Evolutionary conservation across 2,329 filamentous ascomycete species (phyloP), one percentile per base, ranked within the genome.

Genomic region (Trichoderma arundinaceum): DNA sequence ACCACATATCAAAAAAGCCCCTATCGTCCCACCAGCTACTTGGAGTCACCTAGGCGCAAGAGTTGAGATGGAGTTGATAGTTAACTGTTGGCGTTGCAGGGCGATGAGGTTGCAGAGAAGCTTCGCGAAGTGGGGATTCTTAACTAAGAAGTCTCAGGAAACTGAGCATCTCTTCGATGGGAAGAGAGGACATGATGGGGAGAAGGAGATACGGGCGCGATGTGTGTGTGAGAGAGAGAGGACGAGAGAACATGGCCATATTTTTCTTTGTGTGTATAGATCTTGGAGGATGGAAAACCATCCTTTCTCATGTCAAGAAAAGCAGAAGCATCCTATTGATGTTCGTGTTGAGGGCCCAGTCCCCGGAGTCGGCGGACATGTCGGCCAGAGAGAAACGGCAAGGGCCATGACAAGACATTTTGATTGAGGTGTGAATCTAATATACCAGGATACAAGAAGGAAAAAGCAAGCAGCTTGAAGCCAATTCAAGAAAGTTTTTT

Each of bases 271-370:
- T 79, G 69, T 80, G 70, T 77, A 76, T 78, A 79, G 76, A 77
- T 80, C 80, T 81, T 81, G 77, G 75, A 79, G 74, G 76, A 75
- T 79, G 76, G 77, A 79, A 74, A 76, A 81, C 77, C 75, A 78
- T 75, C 74, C 75, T 80, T 74, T 76, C 71, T 71, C 70, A 74
- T 74, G 76, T 77, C 78, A 78, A 80, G 77, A 80, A 75, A 77
- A 56, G 52, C 56, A 33, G 19, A 59, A 46, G 39, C 52, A 56
- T 59, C 44, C 51, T 28, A 9, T n/a, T 32, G 43, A 62, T 53
- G 22, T 35, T 13, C 48, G 22, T 19, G 19, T 35, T 48, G 15
- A 3, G 33, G 15, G 54, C 19, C 33, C 15, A 32, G 15, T 28
- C 15, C 19, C 61, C 61, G 8, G 19, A 57, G 43, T 15, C 38